Base-by-base conservation (phyloP, 345 rosid species). In the Camelina neglecta region DNA sequence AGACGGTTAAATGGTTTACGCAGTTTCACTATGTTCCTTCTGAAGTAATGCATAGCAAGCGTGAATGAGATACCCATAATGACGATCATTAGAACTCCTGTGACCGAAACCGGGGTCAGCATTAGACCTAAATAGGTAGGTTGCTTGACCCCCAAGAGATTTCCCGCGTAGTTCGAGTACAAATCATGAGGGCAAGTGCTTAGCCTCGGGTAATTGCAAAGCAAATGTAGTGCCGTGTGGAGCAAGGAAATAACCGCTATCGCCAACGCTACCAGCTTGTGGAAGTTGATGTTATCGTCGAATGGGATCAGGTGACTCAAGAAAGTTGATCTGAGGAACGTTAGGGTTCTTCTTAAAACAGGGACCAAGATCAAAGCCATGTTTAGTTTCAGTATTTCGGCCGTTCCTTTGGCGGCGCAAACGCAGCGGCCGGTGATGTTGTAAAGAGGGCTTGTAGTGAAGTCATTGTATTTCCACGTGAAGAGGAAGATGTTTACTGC, bases 231-330 rank as follows among this genome's bases (percentile, higher is more conserved):
- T 2, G 76, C 10, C 1, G 85, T 82, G 72, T 94, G 97, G 13
- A 81, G 4, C 2, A 64, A 35, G 16, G 88, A 62, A 20, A 67
- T 82, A 15, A 89, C 51, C 1, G 78, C 92, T 0, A 90, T 84
- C 2, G 75, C 84, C 0, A 73, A 4, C 0, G 98, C 91, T 59
- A 94, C 84, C 35, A 85, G 1, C 79, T 85, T 90, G 82, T 92
- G 98, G 72, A 94, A 92, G 74, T 86, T 92, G 41, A 94, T 86
- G 61, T 89, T 89, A 67, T 94, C 98, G 13, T 94, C 98, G 13
- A 92, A 94, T 2, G 97, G 98, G 80, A 92, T 81, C n/a, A 89
- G 0, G 2, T 55, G 61, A 68, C 80, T 69, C 48, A 94, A 88
- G 71, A 81, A 72, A 9, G 95, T 68, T 0, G 93, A 89, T 70